phyloP scores from a whole-genome alignment of 176 grass and related monocot genomes.

The Typha latifolia region DNA sequence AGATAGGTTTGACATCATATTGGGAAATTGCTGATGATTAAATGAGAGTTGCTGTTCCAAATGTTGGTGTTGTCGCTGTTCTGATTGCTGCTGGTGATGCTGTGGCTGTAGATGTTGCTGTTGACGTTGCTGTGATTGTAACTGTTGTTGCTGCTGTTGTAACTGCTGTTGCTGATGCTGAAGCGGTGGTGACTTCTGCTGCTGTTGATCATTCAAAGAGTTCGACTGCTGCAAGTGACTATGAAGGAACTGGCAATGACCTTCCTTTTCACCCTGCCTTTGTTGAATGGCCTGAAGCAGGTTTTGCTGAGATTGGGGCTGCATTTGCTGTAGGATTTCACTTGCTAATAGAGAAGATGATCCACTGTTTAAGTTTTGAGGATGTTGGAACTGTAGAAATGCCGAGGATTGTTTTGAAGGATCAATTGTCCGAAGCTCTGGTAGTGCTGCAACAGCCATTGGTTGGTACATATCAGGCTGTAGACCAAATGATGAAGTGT shows the following conservation, averaged over 20 bases:
- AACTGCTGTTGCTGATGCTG: conserved; percentile 31
- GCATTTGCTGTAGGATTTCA: conserved; percentile 66
- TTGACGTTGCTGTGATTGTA: no score
- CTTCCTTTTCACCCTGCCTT: conserved; percentile 33
- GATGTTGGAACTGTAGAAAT: conserved; percentile 51
- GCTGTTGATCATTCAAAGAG: conserved; percentile 24
- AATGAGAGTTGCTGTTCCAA: conserved; percentile 27
- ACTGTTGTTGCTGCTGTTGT: conserved; percentile 21
- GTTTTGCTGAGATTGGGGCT: conserved; percentile 53
- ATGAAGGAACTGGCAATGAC: conserved; percentile 42
- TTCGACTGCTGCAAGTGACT: conserved; percentile 53
- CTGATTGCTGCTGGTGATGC: no score
- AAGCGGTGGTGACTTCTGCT: conserved; percentile 20
- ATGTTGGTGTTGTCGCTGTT: no score
- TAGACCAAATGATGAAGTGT: conserved; percentile 42
- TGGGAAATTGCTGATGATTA: conserved; percentile 40
- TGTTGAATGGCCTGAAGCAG: conserved; percentile 50
- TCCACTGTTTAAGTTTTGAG: conserved; percentile 44
- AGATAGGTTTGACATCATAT: conserved; percentile 38
- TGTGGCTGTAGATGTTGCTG: no score
- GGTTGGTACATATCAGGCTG: conserved; percentile 81
- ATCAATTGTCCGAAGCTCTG: conserved; percentile 70
- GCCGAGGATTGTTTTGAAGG: conserved; percentile 48
- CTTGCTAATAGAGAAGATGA: conserved; percentile 44
- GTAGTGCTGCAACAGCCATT: conserved; percentile 79